phyloP scores from a whole-genome alignment of 2,329 filamentous ascomycete species.

The Juglanconis juglandina region DNA sequence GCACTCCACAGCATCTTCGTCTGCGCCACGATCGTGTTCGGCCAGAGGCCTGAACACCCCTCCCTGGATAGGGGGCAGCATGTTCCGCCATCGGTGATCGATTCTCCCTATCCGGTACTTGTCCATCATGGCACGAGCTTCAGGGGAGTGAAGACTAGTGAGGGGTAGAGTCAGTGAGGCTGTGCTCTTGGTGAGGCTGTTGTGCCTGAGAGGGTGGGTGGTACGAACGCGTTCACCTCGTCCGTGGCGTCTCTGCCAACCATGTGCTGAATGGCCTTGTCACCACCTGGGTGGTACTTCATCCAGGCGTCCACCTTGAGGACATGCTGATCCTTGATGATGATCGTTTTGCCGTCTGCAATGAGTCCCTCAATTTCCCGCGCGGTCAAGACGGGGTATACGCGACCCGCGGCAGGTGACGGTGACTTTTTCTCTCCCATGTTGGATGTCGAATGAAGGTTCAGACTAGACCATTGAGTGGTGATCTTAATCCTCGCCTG shows the following conservation, averaged over 20 bases:
- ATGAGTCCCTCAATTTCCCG: conserved; percentile 77
- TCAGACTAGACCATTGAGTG: too few species aligned
- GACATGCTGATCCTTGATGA: conserved; percentile 78
- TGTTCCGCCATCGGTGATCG: conserved; percentile 81
- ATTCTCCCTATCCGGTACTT: conserved; percentile 80
- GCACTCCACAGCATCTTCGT: conserved; percentile 20
- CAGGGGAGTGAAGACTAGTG: conserved; percentile 72
- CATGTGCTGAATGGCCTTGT: conserved; percentile 90
- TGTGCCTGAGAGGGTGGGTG: background rate
- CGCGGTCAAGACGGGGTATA: conserved; percentile 36
- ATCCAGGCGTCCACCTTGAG: conserved; percentile 87
- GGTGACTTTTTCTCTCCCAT: conserved; percentile 14
- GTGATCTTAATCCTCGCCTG: too few species aligned
- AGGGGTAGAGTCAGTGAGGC: conserved; percentile 3
- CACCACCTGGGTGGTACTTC: conserved; percentile 85
- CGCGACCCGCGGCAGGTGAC: conserved; percentile 6
- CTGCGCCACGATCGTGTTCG: conserved; percentile 32
- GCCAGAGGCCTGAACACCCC: conserved; percentile 63
- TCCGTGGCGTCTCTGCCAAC: conserved; percentile 91
- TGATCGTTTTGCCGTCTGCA: conserved; percentile 72
- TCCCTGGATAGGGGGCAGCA: conserved; percentile 86
- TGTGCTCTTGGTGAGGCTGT: background rate
- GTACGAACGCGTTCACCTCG: conserved; percentile 79
- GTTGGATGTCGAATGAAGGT: background rate
- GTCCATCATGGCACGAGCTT: conserved; percentile 72